Evolutionary conservation across 106 monocot species (phyloP).

Genomic region (Dioscorea dumetorum): DNA sequence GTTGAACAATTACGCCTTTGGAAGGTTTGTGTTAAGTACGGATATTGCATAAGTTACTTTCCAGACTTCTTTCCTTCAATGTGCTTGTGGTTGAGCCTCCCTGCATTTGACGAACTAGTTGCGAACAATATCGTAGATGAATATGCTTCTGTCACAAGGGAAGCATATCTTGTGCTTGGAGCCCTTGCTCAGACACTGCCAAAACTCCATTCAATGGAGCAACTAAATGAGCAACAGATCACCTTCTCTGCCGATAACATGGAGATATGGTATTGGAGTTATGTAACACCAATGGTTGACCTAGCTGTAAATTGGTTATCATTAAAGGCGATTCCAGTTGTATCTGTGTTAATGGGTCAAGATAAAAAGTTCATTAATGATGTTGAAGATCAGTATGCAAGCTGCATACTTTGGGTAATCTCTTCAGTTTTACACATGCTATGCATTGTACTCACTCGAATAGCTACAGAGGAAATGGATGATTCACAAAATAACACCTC

Average conservation of each 20-base stretch:
- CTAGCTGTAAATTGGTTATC: conserved; percentile 69
- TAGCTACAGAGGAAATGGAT: conserved; percentile 17
- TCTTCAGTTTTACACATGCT: conserved; percentile 81
- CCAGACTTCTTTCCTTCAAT: conserved; percentile 73
- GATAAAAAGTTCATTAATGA: conserved; percentile 8
- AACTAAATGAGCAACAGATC: conserved; percentile 25
- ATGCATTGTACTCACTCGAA: conserved; percentile 42
- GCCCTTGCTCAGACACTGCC: conserved; percentile 69
- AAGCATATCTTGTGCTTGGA: conserved; percentile 66
- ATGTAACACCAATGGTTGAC: conserved; percentile 78
- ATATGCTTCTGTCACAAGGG: conserved; percentile 56
- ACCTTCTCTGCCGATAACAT: conserved; percentile 10
- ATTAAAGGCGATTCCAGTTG: conserved; percentile 38
- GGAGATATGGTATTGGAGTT: conserved; percentile 83
- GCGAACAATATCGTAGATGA: conserved; percentile 54
- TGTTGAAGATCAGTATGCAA: conserved; percentile 7
- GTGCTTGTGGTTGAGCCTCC: conserved; percentile 64
- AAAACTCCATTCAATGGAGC: conserved; percentile 58
- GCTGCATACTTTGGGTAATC: conserved; percentile 57
- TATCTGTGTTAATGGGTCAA: conserved; percentile 18
- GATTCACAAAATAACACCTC: not conserved
- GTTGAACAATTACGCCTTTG: conserved; percentile 83
- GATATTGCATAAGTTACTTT: conserved; percentile 70
- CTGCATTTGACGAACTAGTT: conserved; percentile 55
- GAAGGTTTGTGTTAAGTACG: conserved; percentile 83